phyloP scores from a whole-genome alignment of 2,329 filamentous ascomycete species.

The Aspergillaceae sp. region DNA sequence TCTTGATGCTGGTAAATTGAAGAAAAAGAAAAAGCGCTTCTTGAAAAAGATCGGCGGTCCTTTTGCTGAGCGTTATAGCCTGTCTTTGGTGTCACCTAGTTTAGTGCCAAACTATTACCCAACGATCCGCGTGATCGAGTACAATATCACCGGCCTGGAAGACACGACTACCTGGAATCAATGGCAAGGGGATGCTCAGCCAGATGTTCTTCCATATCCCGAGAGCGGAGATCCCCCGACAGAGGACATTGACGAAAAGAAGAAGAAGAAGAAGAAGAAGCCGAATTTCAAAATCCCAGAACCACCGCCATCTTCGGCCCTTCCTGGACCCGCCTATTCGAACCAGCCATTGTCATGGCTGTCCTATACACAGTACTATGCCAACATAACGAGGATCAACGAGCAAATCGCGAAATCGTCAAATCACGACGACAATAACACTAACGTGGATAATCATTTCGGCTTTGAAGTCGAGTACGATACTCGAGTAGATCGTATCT shows the following conservation, averaged over 20 bases:
- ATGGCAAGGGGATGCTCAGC: neutral
- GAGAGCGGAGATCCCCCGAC: constrained; percentile 5
- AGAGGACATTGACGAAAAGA: constrained; percentile 17
- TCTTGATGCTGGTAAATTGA: constrained; percentile 16
- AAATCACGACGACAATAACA: neutral
- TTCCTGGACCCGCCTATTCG: constrained; percentile 83
- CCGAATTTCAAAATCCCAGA: constrained; percentile 59
- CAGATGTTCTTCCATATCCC: constrained; percentile 3
- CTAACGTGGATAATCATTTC: constrained; percentile 47
- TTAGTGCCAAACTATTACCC: constrained; percentile 91
- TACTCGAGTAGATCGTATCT: constrained; percentile 67
- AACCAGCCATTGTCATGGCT: constrained; percentile 71
- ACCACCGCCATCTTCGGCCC: constrained; percentile 61
- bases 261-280: constrained; percentile 43
- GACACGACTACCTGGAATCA: constrained; percentile 30
- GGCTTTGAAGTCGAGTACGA: constrained; percentile 76
- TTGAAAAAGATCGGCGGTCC: constrained; percentile 64
- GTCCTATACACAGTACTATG: constrained; percentile 83
- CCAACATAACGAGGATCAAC: constrained; percentile 87
- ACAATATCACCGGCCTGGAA: constrained; percentile 77
- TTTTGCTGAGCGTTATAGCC: constrained; percentile 75
- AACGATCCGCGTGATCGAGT: constrained; percentile 80
- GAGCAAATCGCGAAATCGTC: constrained; percentile 48
- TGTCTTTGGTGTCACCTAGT: constrained; percentile 74
- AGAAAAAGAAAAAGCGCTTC: constrained; percentile 44